Base-by-base conservation (phyloP, 371 early-diverging fungal species). In the Mortierella sp. region DNA sequence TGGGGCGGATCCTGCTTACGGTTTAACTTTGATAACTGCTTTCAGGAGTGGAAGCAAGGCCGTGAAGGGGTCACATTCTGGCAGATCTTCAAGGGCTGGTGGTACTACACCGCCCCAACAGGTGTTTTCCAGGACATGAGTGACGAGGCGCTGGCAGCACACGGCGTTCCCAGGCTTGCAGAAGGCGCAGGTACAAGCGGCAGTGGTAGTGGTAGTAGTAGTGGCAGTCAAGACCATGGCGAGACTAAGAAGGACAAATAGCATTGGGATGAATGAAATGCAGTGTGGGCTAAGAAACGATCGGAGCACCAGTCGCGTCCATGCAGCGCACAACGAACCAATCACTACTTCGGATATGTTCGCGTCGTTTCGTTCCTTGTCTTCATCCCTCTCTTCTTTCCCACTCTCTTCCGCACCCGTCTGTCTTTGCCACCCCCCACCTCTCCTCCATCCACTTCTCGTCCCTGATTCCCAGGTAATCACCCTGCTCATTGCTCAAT, bases 1-100 rank as follows among this genome's bases (percentile, higher is more conserved):
- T 73, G 74, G 74, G 74, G 74, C 34, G 74, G 74, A 6, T 73
- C 74, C 17, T 73, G 74, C 27, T 48, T 73, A 19, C 67, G 74
- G 34, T 73, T 73, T 56, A 73, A 73, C 34, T 47, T 48, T 21
- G 68, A 73, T 17, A 31, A 60, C n/a, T 73, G 74, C 22, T 47
- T 59, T 55, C 47, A 63, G 27, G 68, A 67, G 22, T 73, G 74
- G 74, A 57, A 60, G 52, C 45, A 48, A 45, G 68, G 74, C 6
- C 31, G 46, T n/a, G 45, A 67, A 4, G 74, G 74, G 10, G 60
- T 73, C 13, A 48, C 67, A 3, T 73, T 46, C 14, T 56, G 58
- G 56, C 74, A 73, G 56, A 73, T 73, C 5, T 8, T 73, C 28
- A 48, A 19, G 48, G 74, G 74, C 17, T 73, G 63, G 63, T 74